Base-by-base conservation (phyloP, 495 filamentous ascomycete genomes). In the Corynascus novoguineensis region DNA sequence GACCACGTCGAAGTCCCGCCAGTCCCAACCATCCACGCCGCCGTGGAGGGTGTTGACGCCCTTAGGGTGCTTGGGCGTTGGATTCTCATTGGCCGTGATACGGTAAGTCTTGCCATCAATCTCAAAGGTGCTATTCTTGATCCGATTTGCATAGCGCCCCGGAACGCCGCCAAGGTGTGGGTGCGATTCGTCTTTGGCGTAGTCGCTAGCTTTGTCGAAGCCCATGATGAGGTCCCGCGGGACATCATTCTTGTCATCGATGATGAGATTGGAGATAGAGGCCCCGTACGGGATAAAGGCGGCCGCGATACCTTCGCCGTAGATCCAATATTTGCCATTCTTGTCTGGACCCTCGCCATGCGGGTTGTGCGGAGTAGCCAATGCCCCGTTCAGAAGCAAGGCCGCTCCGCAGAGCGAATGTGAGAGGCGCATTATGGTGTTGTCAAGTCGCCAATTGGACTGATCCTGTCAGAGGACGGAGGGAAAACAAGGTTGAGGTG, bases 101-200 rank as follows among this genome's bases (percentile, higher is more conserved):
- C 90, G 78, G 63, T 86, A 92, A 0, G 68, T 75, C 14, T 60
- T 61, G 22, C 82, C 86, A 49, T 89, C 85, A 57, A 92, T 79
- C 56, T 76, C 78, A 64, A 93, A 95, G 9, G 82, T 87, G 59
- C 83, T 84, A 69, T 93, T 93, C 77, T 86, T 89, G 73, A 93
- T 95, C 31, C 87, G 84, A 71, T 95, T 92, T 40, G 88, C 88
- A 64, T 92, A 92, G 17, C 88, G 85, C 34, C 89, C 89, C 5
- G 84, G 86, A n/a, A 89, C 80, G 7, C 84, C 77, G 40, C 88
- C 88, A 57, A 88, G 86, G 75, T 86, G 88, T 47, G 87, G 87
- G 71, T 88, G 87, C 50, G 81, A 77, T 35, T 69, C 71, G 62
- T 92, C 87, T 32, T 81, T 71, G 8, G 75, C 64, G 66, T 93